Conservation (phyloP, 2,329 filamentous ascomycete genomes). For the Aspergillus floridensis region DNA sequence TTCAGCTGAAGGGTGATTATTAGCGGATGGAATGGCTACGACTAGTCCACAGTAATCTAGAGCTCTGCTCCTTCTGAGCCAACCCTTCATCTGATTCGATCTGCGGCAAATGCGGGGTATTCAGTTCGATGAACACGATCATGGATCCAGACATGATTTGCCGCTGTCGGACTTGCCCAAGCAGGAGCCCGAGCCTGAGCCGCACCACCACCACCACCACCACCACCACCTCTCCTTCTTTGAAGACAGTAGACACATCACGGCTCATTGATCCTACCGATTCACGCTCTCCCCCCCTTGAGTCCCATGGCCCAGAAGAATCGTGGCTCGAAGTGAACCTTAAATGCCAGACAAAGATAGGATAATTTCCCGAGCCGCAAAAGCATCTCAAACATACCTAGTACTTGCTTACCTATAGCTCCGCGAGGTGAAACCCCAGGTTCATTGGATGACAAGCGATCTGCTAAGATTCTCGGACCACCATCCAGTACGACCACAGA, state of each 20-base stretch:
- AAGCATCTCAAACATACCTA: background rate
- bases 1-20: background rate
- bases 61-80: background rate
- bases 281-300: background rate
- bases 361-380: conserved; percentile 5
- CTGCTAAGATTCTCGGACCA: background rate
- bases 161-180: background rate
- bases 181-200: background rate
- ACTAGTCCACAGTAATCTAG: background rate
- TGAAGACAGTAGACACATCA: background rate
- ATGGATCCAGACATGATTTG: background rate
- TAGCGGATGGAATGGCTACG: background rate
- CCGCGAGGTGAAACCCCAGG: background rate
- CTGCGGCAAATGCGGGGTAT: background rate
- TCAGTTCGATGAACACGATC: background rate
- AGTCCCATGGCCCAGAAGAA: background rate
- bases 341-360: background rate
- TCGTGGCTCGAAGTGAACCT: conserved; percentile 1
- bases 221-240: background rate
- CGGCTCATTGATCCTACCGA: background rate
- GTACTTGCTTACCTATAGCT: background rate
- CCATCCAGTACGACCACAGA: background rate
- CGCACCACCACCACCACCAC: background rate
- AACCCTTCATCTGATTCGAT: background rate
- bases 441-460: background rate